Evolutionary conservation across 306 rosid species (phyloP).

Genomic region (Ochetophila trinervis): DNA sequence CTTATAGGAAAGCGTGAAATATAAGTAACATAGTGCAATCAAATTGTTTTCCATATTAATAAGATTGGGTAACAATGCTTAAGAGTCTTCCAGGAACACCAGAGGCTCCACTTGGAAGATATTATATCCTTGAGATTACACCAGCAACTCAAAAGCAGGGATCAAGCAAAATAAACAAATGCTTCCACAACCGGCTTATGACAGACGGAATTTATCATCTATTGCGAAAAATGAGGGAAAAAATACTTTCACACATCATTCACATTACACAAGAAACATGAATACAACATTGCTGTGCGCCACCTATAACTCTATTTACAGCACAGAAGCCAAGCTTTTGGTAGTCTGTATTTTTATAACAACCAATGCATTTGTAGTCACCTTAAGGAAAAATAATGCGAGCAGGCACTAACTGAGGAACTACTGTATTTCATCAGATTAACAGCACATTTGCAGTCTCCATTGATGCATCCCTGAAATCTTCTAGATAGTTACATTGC

Average conservation of each 20-base stretch:
- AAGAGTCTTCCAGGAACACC: slow-evolving; percentile 2
- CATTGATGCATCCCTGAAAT: slow-evolving; percentile 34
- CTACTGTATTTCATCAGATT: slow-evolving; percentile 40
- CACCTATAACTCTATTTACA: slow-evolving; percentile 73
- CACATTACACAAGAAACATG: slow-evolving; percentile 50
- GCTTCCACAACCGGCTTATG: slow-evolving; percentile 31
- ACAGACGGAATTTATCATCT: slow-evolving; percentile 38
- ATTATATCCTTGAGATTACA: slow-evolving; percentile 33
- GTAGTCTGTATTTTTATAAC: slow-evolving; percentile 53
- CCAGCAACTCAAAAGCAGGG: slow-evolving; percentile 42
- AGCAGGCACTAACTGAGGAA: slow-evolving; percentile 47
- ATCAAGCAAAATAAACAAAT: slow-evolving; percentile 37
- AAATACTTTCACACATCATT: slow-evolving; percentile 45
- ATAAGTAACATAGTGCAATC: neutral
- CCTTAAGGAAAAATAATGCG: slow-evolving; percentile 50
- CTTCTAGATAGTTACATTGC: slow-evolving; percentile 28
- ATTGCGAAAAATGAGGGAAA: slow-evolving; percentile 34
- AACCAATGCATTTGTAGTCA: slow-evolving; percentile 56
- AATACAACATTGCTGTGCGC: slow-evolving; percentile 57
- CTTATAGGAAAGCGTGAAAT: neutral
- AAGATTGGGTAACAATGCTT: slow-evolving; percentile 10
- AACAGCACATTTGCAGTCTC: slow-evolving; percentile 40
- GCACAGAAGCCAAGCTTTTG: slow-evolving; percentile 56
- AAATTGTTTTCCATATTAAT: neutral
- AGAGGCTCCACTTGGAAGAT: slow-evolving; percentile 33